Base-by-base conservation (phyloP, 371 early-diverging fungal species). In the Mortierella sp. region DNA sequence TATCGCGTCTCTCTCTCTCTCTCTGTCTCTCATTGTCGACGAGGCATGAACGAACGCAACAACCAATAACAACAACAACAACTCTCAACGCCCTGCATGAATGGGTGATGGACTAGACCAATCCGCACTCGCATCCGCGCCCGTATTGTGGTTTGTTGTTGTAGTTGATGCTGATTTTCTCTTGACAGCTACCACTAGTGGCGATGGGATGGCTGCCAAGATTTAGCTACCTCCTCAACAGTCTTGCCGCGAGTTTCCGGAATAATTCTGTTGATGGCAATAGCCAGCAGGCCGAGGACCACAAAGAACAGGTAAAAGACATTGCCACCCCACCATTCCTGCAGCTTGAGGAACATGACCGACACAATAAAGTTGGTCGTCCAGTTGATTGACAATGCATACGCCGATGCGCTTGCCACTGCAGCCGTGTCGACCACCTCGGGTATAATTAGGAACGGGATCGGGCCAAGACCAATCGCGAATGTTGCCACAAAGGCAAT, bases 381-480 rank as follows among this genome's bases (percentile, higher is more conserved):
- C 95, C 96, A 96, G 88, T 96, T 97, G 44, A 92, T 85, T 0
- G 94, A 90, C 48, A 96, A 78, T 0, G 94, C 94, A 74, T 94
- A 89, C 2, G 95, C 92, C 0, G 93, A 92, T 1, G 96, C 96
- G 14, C 95, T 93, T 3, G 93, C 90, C 0, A 92, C 93, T 0
- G 94, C 94, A 0, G 89, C 85, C 13, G 94, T 93, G 47, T 96
- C 95, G 58, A 97, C 96, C 24, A 97, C 82, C 88, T 97, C 98
- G 1, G 96, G 94, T 24, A 93, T 93, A 80, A 98, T 93, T 78
- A 97, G 76, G 88, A 96, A 97, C 5, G 98, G 97, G 77, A 97
- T 94, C 0, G 96, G 94, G 0, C 98, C 97, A 6, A 98, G 88
- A 13, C 98, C 99, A 44, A 98, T 89, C 19, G 97, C 96, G 92